phyloP scores from a whole-genome alignment of 2,329 filamentous ascomycete genomes.

The Claviceps africana region DNA sequence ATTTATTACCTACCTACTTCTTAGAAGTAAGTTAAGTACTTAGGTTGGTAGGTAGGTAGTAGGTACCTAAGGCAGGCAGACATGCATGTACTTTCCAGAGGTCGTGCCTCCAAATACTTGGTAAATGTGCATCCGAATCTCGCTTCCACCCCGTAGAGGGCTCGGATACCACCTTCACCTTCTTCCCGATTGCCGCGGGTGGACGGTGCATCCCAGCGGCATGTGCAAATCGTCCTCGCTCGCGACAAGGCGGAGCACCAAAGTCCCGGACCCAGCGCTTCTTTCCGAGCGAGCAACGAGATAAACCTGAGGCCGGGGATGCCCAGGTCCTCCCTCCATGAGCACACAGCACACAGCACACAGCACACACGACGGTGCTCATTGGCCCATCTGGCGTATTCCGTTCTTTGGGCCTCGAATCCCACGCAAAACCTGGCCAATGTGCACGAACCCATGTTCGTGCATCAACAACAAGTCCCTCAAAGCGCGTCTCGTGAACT shows the following conservation, averaged over 20 bases:
- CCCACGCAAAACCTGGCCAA: neutral
- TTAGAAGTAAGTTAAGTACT: too few species aligned
- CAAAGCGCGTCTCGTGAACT: neutral
- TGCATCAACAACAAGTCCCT: neutral
- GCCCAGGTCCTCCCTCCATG: neutral
- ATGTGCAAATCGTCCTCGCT: neutral
- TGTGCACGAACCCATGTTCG: neutral
- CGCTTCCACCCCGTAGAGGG: neutral
- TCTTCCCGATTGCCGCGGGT: neutral
- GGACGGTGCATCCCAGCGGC: neutral
- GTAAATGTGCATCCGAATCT: neutral
- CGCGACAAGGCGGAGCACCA: neutral
- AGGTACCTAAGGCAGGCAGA: too few species aligned
- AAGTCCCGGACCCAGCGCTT: neutral
- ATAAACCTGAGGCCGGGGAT: neutral
- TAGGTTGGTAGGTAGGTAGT: too few species aligned
- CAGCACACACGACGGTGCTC: neutral
- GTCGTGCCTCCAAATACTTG: too few species aligned
- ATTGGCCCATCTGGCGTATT: neutral
- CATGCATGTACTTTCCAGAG: neutral
- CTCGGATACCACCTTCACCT: neutral
- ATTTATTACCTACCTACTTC: too few species aligned
- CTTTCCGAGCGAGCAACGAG: too few species aligned
- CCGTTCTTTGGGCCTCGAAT: neutral
- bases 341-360: too few species aligned